Evolutionary conservation across 257 asterid species (phyloP).

Genomic region (Solanum clarkiae): DNA sequence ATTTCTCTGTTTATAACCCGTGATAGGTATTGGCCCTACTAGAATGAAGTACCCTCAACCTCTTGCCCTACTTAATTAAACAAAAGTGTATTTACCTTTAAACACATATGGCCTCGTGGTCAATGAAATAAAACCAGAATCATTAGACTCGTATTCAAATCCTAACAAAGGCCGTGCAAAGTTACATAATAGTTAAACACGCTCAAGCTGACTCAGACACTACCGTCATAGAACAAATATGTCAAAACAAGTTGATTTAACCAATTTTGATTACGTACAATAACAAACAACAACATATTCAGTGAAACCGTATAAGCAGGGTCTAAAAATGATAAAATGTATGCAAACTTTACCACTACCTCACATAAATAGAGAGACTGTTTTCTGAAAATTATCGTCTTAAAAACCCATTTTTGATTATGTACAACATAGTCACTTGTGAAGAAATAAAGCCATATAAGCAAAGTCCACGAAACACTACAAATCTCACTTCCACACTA

Average conservation of each 20-base stretch:
- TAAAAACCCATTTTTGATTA: neutral
- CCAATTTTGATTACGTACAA: neutral
- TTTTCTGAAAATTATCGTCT: no score
- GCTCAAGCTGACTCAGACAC: neutral
- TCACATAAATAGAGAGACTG: no score
- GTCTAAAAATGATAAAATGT: no score
- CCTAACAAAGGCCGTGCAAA: neutral
- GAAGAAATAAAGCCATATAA: neutral
- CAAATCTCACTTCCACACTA: neutral
- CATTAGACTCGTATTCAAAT: neutral
- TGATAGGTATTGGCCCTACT: neutral
- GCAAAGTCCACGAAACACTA: neutral
- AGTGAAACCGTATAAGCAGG: no score
- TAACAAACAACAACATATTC: no score
- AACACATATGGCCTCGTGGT: neutral
- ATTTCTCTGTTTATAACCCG: neutral
- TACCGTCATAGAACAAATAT: neutral
- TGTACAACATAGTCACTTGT: neutral
- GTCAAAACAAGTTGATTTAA: neutral
- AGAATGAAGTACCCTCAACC: neutral
- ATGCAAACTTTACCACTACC: no score
- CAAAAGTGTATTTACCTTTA: no score
- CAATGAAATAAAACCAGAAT: neutral
- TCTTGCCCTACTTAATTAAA: neutral
- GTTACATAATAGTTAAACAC: neutral